Evolutionary conservation across 1,284 basidiomycete species (phyloP).

Genomic region (Fomitopsis betulina): DNA sequence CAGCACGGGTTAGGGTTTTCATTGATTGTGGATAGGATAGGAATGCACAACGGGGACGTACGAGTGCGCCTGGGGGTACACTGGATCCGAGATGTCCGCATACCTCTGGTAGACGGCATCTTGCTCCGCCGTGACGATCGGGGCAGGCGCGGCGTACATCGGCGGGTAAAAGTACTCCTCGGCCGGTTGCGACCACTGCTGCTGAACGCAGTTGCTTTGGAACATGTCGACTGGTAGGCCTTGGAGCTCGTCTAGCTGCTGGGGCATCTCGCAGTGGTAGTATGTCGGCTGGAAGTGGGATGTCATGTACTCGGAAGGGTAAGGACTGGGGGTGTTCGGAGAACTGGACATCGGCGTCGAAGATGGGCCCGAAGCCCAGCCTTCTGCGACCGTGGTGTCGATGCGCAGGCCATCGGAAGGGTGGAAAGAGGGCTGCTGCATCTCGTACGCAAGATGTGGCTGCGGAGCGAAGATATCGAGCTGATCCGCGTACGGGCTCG

Average conservation of each 20-base stretch:
- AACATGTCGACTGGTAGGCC: background rate
- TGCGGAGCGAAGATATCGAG: conserved; percentile 9
- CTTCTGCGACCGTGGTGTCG: conserved; percentile 24
- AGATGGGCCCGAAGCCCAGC: conserved; percentile 13
- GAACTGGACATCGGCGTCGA: conserved; percentile 28
- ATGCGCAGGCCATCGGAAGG: conserved; percentile 9
- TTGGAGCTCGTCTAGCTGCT: conserved; percentile 7
- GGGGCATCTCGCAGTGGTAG: conserved; percentile 8
- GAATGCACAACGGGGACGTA: background rate
- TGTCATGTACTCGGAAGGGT: conserved; percentile 12
- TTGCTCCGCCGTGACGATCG: background rate
- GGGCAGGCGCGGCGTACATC: background rate
- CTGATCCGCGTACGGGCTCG: conserved; percentile 13
- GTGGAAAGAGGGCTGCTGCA: conserved; percentile 14
- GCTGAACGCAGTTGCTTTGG: background rate
- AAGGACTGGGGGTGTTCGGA: conserved; percentile 26
- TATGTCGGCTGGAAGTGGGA: conserved; percentile 13
- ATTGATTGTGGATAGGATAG: background rate
- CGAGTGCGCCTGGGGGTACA: background rate
- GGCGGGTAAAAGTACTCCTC: background rate
- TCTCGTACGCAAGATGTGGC: conserved; percentile 11
- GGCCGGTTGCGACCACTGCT: background rate
- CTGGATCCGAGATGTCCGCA: background rate
- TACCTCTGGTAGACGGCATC: background rate
- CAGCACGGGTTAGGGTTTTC: background rate